Base-by-base conservation (phyloP, 352 stramenopile genomes). In the Phytophthora pinifolia region DNA sequence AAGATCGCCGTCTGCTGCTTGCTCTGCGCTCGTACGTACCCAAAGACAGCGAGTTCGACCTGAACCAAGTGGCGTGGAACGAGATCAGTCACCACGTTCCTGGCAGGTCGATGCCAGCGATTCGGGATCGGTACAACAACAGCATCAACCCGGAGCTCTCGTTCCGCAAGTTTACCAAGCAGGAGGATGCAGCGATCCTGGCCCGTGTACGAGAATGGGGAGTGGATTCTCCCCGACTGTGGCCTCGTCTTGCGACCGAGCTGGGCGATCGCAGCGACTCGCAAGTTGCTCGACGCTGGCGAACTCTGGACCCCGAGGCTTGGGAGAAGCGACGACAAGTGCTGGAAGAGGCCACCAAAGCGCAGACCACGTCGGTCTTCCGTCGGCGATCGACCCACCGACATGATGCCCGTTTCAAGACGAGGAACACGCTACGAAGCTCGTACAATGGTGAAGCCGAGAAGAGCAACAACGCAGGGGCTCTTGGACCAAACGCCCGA, bases 101-200 rank as follows among this genome's bases (percentile, higher is more conserved):
- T 1, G 81, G 81, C 1, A 73, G 81, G 1, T 72, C 70, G 8
- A 65, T 78, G 32, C 75, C 81, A 36, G 71, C 67, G 10, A 39
- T 89, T 35, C 76, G 81, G 12, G 81, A 91, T 25, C 79, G 79
- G 9, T 91, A 82, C 47, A 29, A 76, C 20, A 91, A 84, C 59
- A 86, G 74, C 31, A 54, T 91, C 13, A 88, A 89, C 45, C 75
- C 79, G 9, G 74, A 84, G 15, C 59, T 91, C 10, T 83, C 73
- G 30, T 84, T 83, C 53, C 65, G 64, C 10, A 67, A 74, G 15
- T 91, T 81, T 67, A 81, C 75, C 0, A 70, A 69, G 15, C 48
- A 71, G 6, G 79, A 89, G 36, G 81, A 91, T 49, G 51, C 52
- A 14, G 55, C 71, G 0, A 67, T 91, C 27, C 46, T 78, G 4